Base-by-base conservation (phyloP, 805 yeast genomes). In the Lipomyces spencermartinsiae region DNA sequence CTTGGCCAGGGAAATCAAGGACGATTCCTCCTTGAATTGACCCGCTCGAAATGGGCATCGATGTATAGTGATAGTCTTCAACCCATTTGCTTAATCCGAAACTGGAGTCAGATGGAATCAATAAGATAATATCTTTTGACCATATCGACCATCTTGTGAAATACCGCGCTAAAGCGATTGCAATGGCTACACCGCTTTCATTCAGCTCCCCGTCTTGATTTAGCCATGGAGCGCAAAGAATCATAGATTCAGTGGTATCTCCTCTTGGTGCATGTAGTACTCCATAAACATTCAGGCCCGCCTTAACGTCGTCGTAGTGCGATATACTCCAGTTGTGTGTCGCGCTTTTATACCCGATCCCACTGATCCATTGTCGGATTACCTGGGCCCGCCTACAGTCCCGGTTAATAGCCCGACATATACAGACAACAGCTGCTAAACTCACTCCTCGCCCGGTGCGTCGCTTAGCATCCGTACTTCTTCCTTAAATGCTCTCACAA, bases 201-300 rank as follows among this genome's bases (percentile, higher is more conserved):
- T 95, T 95, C 74, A 80, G 82, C 62, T 83, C 82, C 1, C 85
- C 86, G 59, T 88, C 91, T 5, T 87, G 79, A 63, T 91, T 91
- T 60, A 75, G 78, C 94, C 97, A 95, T 0, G 98, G 98, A 7
- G 95, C 92, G 8, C 89, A 90, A 58, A 95, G 78, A 0, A 93
- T 96, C 86, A 95, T 89, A 0, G 98, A 92, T 78, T 95, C 99
- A 1, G 98, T 93, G 68, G 93, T 95, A 74, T 94, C 98, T 34
- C 98, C 98, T 70, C 97, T 82, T 8, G 98, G 97, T 0, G 97
- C 95, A 76, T 92, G 97, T 79, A 91, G 84, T 3, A 93, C 86
- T 0, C 92, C 97, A 77, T 94, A 95, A 49, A 91, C 80, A 58
- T 84, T 84, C 37, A 82, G 80, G 22, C 86, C 86, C 8, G 73